These are phyloP conservation scores for Phytophthora cactorum DNA, from an alignment of 352 stramenopile species.

Conservation along the genomic window DNA sequence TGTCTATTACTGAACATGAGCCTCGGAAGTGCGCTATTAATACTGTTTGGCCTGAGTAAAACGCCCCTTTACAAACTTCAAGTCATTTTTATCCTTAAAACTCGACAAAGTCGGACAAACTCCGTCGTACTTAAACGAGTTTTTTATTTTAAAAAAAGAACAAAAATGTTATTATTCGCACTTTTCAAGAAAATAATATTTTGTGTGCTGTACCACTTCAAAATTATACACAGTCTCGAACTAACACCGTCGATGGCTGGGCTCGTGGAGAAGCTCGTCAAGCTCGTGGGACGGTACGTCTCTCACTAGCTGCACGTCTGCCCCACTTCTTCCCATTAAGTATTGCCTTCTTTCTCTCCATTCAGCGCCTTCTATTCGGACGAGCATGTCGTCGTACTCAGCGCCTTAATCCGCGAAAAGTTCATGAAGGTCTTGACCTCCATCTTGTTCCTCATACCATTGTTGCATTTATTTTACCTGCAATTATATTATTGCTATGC, in stretches of 20 bases:
- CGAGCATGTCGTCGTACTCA: slow-evolving; percentile 87
- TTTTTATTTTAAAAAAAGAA: too few relatives aligned
- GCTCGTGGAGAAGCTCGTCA: slow-evolving; percentile 89
- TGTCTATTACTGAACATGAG: too few relatives aligned
- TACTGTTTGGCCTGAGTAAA: too few relatives aligned
- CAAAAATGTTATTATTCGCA: too few relatives aligned
- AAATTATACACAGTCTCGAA: too few relatives aligned
- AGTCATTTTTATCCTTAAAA: too few relatives aligned
- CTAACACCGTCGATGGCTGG: slow-evolving; percentile 55
- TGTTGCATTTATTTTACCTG: background rate
- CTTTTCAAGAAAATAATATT: too few relatives aligned
- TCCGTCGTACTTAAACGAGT: too few relatives aligned
- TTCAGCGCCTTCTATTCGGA: slow-evolving; percentile 88
- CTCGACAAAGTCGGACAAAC: too few relatives aligned
- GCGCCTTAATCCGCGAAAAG: slow-evolving; percentile 85
- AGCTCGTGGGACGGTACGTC: slow-evolving; percentile 76
- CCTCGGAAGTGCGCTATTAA: too few relatives aligned
- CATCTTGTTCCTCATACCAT: background rate
- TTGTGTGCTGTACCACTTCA: too few relatives aligned
- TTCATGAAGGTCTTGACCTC: slow-evolving; percentile 76
- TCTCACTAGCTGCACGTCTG: background rate
- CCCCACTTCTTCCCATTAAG: background rate
- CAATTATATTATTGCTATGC: slow-evolving; percentile 4
- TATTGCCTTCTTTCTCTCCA: background rate
- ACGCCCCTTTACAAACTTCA: too few relatives aligned